These are phyloP conservation scores for Bryoglossum gracile DNA, from an alignment of 495 filamentous ascomycete species.

Conservation along the genomic window DNA sequence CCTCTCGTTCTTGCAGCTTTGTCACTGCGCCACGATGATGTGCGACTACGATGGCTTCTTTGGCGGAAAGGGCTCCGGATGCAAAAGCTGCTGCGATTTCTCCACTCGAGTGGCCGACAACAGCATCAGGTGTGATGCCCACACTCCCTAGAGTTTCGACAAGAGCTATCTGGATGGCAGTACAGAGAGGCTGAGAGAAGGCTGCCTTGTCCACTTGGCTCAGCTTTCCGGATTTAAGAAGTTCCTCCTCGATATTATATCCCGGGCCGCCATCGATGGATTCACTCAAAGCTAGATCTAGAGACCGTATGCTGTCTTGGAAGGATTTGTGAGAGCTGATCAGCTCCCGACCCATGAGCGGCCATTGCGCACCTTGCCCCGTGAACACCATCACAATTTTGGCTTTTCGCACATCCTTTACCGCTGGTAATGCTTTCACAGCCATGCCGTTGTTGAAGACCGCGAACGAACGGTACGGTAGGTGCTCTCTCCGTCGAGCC, in stretches of 20 bases:
- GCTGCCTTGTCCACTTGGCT: conserved; percentile 33
- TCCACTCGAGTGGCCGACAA: conserved; percentile 58
- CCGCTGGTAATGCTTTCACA: conserved; percentile 26
- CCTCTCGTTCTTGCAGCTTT: conserved; percentile 11
- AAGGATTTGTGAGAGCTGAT: conserved; percentile 18
- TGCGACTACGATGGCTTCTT: conserved; percentile 45
- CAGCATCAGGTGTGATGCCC: conserved; percentile 44
- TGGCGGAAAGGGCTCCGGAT: conserved; percentile 41
- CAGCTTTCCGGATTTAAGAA: not conserved
- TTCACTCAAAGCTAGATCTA: not conserved
- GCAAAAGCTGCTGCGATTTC: conserved; percentile 54
- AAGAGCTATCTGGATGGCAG: conserved; percentile 45
- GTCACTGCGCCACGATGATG: conserved; percentile 32
- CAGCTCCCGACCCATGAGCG: conserved; percentile 50
- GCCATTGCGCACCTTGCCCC: conserved; percentile 39
- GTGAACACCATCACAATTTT: conserved; percentile 25
- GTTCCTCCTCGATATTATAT: conserved; percentile 13
- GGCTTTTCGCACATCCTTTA: no score
- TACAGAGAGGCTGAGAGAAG: conserved; percentile 46
- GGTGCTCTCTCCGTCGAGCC: not conserved
- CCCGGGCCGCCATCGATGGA: no score
- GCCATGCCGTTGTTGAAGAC: conserved; percentile 1
- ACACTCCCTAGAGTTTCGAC: conserved; percentile 46
- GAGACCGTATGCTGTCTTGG: not conserved
- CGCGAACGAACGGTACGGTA: not conserved